Conservation (phyloP, 345 rosid genomes). For the Rhodamnia argentea region DNA sequence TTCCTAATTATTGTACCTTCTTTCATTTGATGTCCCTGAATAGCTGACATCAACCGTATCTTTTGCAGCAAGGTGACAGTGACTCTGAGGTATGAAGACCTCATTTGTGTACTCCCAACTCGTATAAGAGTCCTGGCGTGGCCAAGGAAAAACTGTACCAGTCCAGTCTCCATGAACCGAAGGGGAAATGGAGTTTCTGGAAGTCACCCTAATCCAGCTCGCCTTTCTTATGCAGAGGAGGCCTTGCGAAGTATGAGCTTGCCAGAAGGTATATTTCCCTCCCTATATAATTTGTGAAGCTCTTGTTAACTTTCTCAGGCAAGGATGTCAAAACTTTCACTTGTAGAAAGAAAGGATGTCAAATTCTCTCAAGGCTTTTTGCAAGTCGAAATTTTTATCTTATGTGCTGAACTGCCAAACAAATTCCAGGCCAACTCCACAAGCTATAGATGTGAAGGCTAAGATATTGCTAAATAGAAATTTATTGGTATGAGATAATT, state of each 20-base stretch:
- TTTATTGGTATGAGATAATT: background rate
- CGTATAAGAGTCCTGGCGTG: conserved; percentile 72
- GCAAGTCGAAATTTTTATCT: background rate
- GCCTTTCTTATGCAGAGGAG: conserved; percentile 80
- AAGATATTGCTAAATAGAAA: background rate
- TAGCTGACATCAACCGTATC: background rate
- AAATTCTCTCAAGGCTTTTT: background rate
- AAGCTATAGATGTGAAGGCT: background rate
- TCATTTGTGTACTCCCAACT: conserved; percentile 62
- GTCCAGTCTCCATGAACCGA: conserved; percentile 8
- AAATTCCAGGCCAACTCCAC: background rate
- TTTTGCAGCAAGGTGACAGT: conserved; percentile 71
- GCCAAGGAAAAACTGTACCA: conserved; percentile 51
- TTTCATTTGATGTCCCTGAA: background rate
- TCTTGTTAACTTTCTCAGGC: background rate
- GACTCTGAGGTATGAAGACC: conserved; percentile 76
- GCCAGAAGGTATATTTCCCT: conserved; percentile 60
- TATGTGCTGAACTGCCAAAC: background rate
- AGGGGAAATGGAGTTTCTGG: conserved; percentile 21
- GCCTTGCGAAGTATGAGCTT: conserved; percentile 71
- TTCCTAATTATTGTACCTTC: no score
- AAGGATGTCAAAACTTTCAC: background rate
- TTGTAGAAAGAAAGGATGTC: background rate
- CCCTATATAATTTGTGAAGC: background rate
- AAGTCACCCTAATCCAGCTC: conserved; percentile 37